Evolutionary conservation across 2,329 filamentous ascomycete species (phyloP).

Genomic region (Eutypa lata): DNA sequence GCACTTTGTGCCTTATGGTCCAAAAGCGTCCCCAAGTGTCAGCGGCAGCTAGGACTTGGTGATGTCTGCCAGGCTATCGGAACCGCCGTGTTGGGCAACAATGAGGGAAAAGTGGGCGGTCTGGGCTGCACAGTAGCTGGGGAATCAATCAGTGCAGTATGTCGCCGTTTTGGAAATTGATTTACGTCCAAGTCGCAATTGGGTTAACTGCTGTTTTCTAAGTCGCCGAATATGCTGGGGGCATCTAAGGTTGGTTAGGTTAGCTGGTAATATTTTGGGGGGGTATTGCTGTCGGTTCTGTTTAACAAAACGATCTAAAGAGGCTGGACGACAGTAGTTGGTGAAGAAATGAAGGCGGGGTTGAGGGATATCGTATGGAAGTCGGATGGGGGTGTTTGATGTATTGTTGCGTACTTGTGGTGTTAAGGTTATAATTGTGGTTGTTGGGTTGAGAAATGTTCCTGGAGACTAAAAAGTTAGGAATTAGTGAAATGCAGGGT

Average conservation of each 20-base stretch:
- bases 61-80: constrained; percentile 18
- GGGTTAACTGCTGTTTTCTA: not conserved
- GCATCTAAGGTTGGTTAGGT: not conserved
- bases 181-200: not conserved
- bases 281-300: not conserved
- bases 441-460: not conserved
- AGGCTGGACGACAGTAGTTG: not conserved
- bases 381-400: no score
- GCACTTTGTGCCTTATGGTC: constrained; percentile 19
- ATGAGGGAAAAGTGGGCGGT: not conserved
- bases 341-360: constrained; percentile 1
- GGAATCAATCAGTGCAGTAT: not conserved
- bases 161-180: not conserved
- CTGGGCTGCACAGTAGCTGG: not conserved
- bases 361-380: constrained; percentile 1
- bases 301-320: not conserved
- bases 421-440: not conserved
- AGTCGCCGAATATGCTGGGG: not conserved
- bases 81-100: constrained; percentile 29
- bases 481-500: not conserved
- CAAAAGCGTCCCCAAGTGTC: constrained; percentile 22
- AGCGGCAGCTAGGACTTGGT: constrained; percentile 19
- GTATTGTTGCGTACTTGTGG: not conserved
- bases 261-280: not conserved
- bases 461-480: not conserved